A percentile compares a stretch with the other conserved stretches of the same genome.
These are phyloP conservation scores for Lachancea cidri DNA, from an alignment of 805 yeast species.

Conservation along the genomic window DNA sequence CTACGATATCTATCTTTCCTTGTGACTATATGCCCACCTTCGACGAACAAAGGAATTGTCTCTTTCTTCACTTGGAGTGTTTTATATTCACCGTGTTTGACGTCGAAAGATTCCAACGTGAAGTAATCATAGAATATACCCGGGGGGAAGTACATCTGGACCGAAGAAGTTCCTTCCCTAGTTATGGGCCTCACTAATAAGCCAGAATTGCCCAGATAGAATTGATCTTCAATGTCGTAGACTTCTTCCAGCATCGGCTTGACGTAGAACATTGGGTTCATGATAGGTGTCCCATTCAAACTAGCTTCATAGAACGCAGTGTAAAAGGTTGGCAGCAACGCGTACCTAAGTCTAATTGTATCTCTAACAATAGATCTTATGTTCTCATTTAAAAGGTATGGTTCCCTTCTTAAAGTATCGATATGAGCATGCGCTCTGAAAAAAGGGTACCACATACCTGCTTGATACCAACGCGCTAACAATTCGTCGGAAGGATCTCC, in stretches of 20 bases:
- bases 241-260: constrained; percentile 37
- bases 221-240: constrained; percentile 73
- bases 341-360: constrained; percentile 68
- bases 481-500: constrained; percentile 83
- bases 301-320: constrained; percentile 69
- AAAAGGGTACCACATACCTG: constrained; percentile 95
- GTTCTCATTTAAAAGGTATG: constrained; percentile 80
- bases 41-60: constrained; percentile 64
- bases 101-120: constrained; percentile 25
- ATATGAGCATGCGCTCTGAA: constrained; percentile 96
- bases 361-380: constrained; percentile 60
- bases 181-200: constrained; percentile 78
- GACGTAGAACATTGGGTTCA: constrained; percentile 63
- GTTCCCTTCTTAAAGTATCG: constrained; percentile 89
- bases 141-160: constrained; percentile 38
- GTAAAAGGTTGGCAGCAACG: constrained; percentile 71
- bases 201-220: constrained; percentile 68
- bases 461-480: constrained; percentile 89
- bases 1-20: constrained; percentile 73
- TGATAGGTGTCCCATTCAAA: constrained; percentile 58
- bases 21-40: constrained; percentile 74
- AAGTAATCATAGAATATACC: constrained; percentile 54
- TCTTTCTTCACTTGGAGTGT: constrained; percentile 43
- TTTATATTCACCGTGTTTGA: constrained; percentile 20
- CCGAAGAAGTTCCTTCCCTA: constrained; percentile 41